Conservation (phyloP, 495 filamentous ascomycete genomes). For the Talaromyces adpressus region DNA sequence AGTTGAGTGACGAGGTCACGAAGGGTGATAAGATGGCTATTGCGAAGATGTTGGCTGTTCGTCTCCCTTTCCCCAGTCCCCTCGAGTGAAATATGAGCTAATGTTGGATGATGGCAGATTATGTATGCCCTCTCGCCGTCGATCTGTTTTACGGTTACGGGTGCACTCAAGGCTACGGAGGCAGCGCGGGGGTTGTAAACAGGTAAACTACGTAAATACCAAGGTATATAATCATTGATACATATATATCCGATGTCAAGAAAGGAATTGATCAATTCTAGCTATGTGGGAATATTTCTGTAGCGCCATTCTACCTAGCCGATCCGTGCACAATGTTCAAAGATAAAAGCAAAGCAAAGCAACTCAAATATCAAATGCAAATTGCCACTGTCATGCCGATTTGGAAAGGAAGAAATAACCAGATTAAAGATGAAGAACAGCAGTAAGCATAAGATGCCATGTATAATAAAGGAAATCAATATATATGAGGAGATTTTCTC, state of each 20-base stretch:
- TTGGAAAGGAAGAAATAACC: background rate
- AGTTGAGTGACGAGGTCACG: slow-evolving; percentile 48
- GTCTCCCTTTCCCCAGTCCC: slow-evolving; percentile 13
- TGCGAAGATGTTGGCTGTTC: slow-evolving; percentile 61
- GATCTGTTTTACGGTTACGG: slow-evolving; percentile 46
- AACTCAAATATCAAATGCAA: background rate
- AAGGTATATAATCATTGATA: background rate
- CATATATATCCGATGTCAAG: background rate
- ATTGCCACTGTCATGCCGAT: background rate
- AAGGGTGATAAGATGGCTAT: slow-evolving; percentile 61
- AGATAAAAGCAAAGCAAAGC: background rate
- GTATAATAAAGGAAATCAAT: background rate
- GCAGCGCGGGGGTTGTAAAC: slow-evolving; percentile 12
- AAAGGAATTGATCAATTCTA: background rate
- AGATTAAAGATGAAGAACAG: background rate
- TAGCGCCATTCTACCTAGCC: slow-evolving; percentile 6
- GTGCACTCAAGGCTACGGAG: slow-evolving; percentile 42
- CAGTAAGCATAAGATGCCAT: background rate
- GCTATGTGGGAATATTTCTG: background rate
- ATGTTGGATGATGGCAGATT: slow-evolving; percentile 21
- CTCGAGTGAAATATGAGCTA: background rate
- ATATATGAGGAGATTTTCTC: background rate
- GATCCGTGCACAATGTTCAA: slow-evolving; percentile 2
- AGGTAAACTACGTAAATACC: background rate
- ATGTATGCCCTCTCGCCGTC: slow-evolving; percentile 46